Evolutionary conservation across 345 rosid species (phyloP), one percentile per base, ranked within the genome.

Genomic region (Hibiscus syriacus): DNA sequence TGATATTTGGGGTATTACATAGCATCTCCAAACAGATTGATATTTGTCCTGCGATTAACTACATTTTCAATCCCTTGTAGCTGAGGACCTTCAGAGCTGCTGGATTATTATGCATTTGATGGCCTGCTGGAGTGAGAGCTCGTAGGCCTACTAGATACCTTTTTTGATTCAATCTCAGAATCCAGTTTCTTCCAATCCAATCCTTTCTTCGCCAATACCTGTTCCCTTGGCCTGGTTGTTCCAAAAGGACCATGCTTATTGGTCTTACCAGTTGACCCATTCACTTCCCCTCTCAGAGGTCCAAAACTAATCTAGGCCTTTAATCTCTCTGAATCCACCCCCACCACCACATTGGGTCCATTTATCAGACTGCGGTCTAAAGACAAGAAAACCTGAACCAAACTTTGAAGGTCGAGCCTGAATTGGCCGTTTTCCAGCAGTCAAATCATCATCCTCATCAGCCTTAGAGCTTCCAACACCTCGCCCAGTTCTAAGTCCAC

Each of bases 1-100:
- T n/a, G n/a, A n/a, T n/a, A n/a, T n/a, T n/a, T n/a, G n/a, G n/a
- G n/a, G n/a, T n/a, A n/a, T n/a, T n/a, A n/a, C n/a, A n/a, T 94
- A 36, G 99, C 99, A 56, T 91, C 88, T 9, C 99, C 99, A 77
- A 94, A 94, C 1, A 98, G 99, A 82, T 94, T 91, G 68, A 84
- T 86, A 80, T 84, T 94, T 2, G 92, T 88, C 77, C 84, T 84
- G 0, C 95, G 87, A 74, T 82, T 91, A 64, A 66, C 79, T 78
- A 77, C 82, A 80, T 76, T 89, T 72, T 89, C 97, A 34, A 69
- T 69, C 39, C 79, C 84, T 91, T n/a, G n/a, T n/a, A n/a, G n/a
- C n/a, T n/a, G n/a, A n/a, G n/a, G n/a, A n/a, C n/a, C n/a, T n/a
- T n/a, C 99, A 14, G 97, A 91, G 88, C 86, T 80, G 39, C 68